phyloP scores from a whole-genome alignment of 2,329 filamentous ascomycete species.

The Phialophora macrospora region DNA sequence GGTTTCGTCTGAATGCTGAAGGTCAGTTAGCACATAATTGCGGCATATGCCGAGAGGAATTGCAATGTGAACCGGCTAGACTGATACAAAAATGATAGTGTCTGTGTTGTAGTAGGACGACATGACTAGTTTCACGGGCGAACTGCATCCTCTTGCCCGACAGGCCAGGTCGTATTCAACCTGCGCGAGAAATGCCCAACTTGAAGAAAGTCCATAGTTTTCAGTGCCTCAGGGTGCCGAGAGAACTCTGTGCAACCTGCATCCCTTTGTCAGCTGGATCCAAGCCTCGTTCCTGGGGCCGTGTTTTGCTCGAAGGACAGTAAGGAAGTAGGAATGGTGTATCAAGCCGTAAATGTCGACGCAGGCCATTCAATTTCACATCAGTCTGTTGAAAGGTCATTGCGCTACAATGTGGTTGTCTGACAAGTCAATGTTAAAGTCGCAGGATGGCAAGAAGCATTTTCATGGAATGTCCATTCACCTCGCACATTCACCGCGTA shows the following conservation, averaged over 20 bases:
- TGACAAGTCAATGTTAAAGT: background rate
- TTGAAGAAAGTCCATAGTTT: background rate
- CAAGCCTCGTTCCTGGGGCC: background rate
- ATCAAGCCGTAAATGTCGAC: background rate
- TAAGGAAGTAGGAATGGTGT: background rate
- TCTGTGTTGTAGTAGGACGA: background rate
- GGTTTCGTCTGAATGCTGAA: slow-evolving; percentile 10
- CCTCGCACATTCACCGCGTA: background rate
- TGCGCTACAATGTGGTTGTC: background rate
- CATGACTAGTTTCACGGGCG: background rate
- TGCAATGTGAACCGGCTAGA: background rate
- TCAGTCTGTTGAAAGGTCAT: background rate
- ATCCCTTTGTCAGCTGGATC: background rate
- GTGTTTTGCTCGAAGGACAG: background rate
- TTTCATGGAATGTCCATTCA: background rate
- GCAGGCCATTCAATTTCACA: background rate
- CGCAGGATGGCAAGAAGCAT: background rate
- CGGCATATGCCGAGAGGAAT: background rate
- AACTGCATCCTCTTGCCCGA: background rate
- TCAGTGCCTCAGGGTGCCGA: no score
- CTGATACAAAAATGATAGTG: background rate
- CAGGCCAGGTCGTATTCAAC: background rate
- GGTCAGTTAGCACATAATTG: background rate
- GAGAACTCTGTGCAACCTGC: background rate
- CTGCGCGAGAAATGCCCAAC: background rate